Base-by-base conservation (phyloP, 2,329 filamentous ascomycete species). In the Alternaria rosae region DNA sequence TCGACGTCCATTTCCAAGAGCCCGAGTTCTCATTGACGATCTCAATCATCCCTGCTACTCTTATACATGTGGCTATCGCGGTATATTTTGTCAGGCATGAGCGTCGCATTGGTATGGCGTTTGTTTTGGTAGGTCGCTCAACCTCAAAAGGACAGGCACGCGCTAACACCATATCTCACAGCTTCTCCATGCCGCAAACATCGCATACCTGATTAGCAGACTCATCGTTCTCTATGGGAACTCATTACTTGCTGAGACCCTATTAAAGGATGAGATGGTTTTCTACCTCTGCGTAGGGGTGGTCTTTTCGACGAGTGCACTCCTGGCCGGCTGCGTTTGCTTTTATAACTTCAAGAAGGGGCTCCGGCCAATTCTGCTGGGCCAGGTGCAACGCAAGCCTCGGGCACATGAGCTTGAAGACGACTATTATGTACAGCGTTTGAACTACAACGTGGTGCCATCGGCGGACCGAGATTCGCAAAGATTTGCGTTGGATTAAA, bases 21-120 rank as follows among this genome's bases (percentile, higher is more conserved):
- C 72, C 71, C 3, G 71, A 73, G 9, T 73, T 72, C 25, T 54
- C 64, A 9, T 45, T 74, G 15, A 74, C 71, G 0, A 61, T 75
- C 41, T 61, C 64, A 4, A 58, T 75, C n/a, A 70, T 75, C 21
- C 71, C 72, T 2, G 48, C 61, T 11, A 54, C 64, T 3, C 45
- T 69, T 9, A 23, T 72, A 4, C 67, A 68, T 13, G 30, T 70
- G 8, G 44, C 26, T 3, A 44, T 73, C 11, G 66, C 65, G 0
- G 58, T 68, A 1, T 44, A 62, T 20, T 67, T 60, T 32, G 61
- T 62, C 2, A 62, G 67, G 23, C 42, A 38, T 3, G 71, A 74
- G 35, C 65, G 52, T 13, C 32, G 26, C 5, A 1, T 70, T 5
- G 67, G 64, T 7, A 65, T 66, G 17, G 20, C 50, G 6, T 15